These are phyloP conservation scores for Bipolaris oryzae DNA, from an alignment of 2,329 filamentous ascomycete species.

Conservation along the genomic window DNA sequence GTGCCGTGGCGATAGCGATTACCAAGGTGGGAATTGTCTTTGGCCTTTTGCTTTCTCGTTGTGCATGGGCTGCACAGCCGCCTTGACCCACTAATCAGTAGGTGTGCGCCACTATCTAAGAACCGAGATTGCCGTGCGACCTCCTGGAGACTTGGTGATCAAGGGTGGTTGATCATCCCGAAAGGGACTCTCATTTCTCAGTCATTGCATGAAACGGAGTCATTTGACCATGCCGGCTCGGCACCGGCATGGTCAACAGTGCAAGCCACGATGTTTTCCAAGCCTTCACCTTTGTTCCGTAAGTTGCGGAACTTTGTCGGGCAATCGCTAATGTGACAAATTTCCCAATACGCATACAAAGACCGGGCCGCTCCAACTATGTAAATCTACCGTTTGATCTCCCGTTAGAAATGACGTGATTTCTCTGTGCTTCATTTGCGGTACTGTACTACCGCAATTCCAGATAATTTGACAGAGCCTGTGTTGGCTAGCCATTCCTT, in stretches of 20 bases:
- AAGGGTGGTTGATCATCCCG: conserved; percentile 7
- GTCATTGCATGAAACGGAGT: neutral
- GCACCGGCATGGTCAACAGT: neutral
- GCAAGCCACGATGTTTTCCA: neutral
- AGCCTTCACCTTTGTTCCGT: neutral
- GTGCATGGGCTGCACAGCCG: neutral
- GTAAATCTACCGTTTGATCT: conserved; percentile 38
- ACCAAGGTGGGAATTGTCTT: conserved; percentile 1
- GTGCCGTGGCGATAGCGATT: conserved; percentile 9
- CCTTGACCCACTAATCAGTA: conserved; percentile 5
- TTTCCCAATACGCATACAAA: conserved; percentile 26
- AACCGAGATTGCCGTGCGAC: conserved; percentile 13
- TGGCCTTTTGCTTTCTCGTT: neutral
- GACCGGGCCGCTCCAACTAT: conserved; percentile 28
- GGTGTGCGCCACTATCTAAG: conserved; percentile 8
- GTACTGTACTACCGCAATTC: too few relatives aligned
- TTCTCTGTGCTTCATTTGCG: neutral
- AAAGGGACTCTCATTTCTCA: conserved; percentile 1
- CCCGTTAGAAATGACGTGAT: conserved; percentile 16
- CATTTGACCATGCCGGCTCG: neutral
- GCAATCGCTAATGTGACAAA: too few relatives aligned
- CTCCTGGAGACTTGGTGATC: conserved; percentile 1
- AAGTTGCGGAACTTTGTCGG: conserved; percentile 5
- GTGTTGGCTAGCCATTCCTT: too few relatives aligned
- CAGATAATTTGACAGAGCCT: too few relatives aligned